A percentile compares a stretch with the other conserved stretches of the same genome.
phyloP scores from a whole-genome alignment of 2,329 filamentous ascomycete genomes.

The Coniella vitis region DNA sequence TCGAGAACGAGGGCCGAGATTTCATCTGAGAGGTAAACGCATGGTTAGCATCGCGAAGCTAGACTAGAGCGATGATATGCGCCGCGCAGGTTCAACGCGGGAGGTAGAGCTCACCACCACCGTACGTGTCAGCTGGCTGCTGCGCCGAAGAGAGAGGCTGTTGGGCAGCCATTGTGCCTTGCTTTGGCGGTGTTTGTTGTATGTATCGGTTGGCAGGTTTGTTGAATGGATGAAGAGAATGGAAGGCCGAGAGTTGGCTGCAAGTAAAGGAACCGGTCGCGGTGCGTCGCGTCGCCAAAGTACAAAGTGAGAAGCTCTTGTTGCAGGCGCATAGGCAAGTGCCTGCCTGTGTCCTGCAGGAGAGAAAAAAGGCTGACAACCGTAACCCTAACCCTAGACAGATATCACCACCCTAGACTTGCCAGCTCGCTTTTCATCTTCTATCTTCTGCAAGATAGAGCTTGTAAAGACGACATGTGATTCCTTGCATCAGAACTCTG shows the following conservation, averaged over 20 bases:
- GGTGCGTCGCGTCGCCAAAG: not conserved
- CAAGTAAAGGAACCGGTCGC: not conserved
- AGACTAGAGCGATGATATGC: constrained; percentile 10
- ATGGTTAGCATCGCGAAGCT: constrained; percentile 28
- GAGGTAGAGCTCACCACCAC: constrained; percentile 43
- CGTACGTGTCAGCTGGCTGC: constrained; percentile 57
- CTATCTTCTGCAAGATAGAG: too few relatives aligned
- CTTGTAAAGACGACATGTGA: too few relatives aligned
- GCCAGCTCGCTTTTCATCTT: too few relatives aligned
- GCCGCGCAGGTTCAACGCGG: constrained; percentile 12
- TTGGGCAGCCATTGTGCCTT: constrained; percentile 44
- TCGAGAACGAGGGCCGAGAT: constrained; percentile 96
- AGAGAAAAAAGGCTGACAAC: not conserved
- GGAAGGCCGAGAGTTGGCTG: constrained; percentile 4
- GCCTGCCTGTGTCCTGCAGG: not conserved
- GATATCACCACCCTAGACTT: too few relatives aligned
- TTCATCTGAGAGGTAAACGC: constrained; percentile 55
- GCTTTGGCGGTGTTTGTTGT: not conserved
- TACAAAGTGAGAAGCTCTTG: not conserved
- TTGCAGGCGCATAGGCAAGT: not conserved
- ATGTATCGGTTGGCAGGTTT: constrained; percentile 11
- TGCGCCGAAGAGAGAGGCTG: constrained; percentile 45
- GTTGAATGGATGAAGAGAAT: not conserved
- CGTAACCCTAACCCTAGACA: not conserved
- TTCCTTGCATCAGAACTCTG: too few relatives aligned